These are phyloP conservation scores for Acanthamoeba culbertsoni DNA, from an alignment of 208 protist genomes.

Conservation along the genomic window DNA sequence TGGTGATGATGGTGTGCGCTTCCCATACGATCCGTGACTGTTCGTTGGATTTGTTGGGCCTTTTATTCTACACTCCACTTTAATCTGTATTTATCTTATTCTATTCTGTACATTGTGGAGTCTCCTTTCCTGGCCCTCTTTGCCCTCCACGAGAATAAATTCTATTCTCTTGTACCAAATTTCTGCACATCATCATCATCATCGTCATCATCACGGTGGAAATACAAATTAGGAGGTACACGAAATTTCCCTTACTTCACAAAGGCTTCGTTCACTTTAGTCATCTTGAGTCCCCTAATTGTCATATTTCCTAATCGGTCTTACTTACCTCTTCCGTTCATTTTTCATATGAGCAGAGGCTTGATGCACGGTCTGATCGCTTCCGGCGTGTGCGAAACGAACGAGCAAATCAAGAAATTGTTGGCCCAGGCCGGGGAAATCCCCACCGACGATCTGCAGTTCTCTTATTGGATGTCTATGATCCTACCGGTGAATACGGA, in stretches of 20 bases:
- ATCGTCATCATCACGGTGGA: background rate
- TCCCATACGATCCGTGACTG: background rate
- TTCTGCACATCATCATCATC: background rate
- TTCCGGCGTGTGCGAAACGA: background rate
- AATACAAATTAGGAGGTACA: too few species aligned
- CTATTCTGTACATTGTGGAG: background rate
- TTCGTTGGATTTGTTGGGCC: too few species aligned
- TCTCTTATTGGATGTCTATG: background rate
- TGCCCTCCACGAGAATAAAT: background rate
- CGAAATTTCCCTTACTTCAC: too few species aligned
- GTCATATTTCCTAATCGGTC: background rate
- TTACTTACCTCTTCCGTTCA: background rate
- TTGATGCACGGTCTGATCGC: background rate
- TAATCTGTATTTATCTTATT: background rate
- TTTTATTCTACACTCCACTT: background rate
- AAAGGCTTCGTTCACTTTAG: too few species aligned
- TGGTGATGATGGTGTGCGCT: background rate
- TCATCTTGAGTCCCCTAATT: too few species aligned
- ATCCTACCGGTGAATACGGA: conserved; percentile 1
- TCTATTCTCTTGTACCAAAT: background rate
- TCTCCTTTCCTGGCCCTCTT: background rate
- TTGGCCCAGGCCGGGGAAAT: background rate
- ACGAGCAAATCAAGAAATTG: background rate
- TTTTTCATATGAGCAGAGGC: background rate
- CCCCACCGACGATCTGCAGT: background rate